Base-by-base conservation (phyloP, 768 basidiomycete species). In the Boletus tomentosulus region DNA sequence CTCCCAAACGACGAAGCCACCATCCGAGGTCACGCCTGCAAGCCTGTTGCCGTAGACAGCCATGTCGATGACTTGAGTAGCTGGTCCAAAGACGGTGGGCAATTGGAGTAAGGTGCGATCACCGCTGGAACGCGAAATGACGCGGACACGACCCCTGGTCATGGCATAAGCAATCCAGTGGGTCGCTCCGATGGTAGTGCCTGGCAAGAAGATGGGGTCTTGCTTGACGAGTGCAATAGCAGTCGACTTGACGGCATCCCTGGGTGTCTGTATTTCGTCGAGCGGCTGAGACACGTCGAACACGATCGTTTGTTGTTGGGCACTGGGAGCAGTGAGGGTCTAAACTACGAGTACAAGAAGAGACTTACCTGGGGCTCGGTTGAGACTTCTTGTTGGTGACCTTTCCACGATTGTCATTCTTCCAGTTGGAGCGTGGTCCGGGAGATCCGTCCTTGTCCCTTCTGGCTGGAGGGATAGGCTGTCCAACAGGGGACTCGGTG, bases 81-180 rank as follows among this genome's bases (percentile, higher is more conserved):
- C 70, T 5, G 71, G 65, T 0, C 81, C 79, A 72, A 92, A 91
- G 28, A 83, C 66, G 9, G 70, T 66, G 15, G 83, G 85, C 43
- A 92, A 75, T 63, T 91, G 87, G n/a, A 93, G 78, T 2, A 93
- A 73, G 7, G 91, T 92, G 49, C 91, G 85, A 68, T 92, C 89
- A 35, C 91, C 91, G 59, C 89, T 92, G 24, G 89, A 89, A 49
- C 91, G 81, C 22, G 90, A 92, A 55, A 92, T 93, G 48, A 93
- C 87, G 42, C 91, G 87, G 47, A 93, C 87, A 55, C 91, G 89
- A 83, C 87, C 89, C 74, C 86, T 83, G 5, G 87, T 92, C 91
- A 93, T 93, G 25, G 90, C 91, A 63, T 93, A 92, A 15, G 91
- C 91, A 54, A 93, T 91, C 89, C 91, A 93, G 64, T 90, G 87